Evolutionary conservation across 495 filamentous ascomycete species (phyloP), one percentile per base, ranked within the genome.

Genomic region (Xylaria castorea): DNA sequence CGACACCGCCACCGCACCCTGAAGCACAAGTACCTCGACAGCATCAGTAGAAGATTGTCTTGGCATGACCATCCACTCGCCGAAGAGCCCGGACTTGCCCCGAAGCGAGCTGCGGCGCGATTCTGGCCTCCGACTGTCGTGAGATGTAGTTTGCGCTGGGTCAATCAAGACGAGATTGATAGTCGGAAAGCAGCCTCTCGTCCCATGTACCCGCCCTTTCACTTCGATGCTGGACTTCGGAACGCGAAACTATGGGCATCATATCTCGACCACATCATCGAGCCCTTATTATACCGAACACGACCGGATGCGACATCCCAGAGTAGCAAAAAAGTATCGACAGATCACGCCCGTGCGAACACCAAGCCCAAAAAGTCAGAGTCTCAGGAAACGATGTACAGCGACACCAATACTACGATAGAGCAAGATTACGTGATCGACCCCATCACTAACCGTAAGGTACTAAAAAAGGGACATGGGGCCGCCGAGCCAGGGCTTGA

Each of bases 371-470:
- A 46, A 5, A 60, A 40, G 5, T 4, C 40, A n/a, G 12, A n/a
- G 3, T 18, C 44, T 14, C 34, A 5, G n/a, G 5, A 55, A 34
- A 0, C 69, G 22, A 36, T 25, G 42, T 44, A 44, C 18, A 58
- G 46, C 30, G 18, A 38, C 16, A 46, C 16, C 12, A 40, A 64
- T 55, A 25, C 70, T 16, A 20, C 73, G 18, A 20, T 27, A 18
- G 65, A 65, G 1, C 51, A 72, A 1, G 86, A 85, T 5, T 89
- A 85, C 61, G 75, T 82, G 22, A 88, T 90, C 61, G 89, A 91
- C 75, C 88, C 88, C n/a, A 90, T 91, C 70, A 88, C 88, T 25
- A 89, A 89, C 74, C 85, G 87, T n/a, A 89, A 85, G 76, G 83
- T 90, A 5, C 75, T 72, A 63, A 84, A 79, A 66, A 66, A 27